Evolutionary conservation across 352 stramenopile species (phyloP).

Genomic region (Phytophthora cactorum): DNA sequence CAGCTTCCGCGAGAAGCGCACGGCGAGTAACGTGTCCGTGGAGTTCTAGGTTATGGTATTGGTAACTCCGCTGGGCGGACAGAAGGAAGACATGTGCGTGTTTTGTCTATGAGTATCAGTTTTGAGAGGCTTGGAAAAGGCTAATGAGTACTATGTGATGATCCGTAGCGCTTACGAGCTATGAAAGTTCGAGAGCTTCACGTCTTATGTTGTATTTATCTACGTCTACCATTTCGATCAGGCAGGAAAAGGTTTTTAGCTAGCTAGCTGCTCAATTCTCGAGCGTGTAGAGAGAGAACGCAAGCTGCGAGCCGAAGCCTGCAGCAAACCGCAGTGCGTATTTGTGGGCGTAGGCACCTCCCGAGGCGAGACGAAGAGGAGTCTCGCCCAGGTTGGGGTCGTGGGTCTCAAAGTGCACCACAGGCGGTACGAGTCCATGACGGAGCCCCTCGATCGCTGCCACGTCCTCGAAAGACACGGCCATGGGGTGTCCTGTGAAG

Average conservation of each 20-base stretch:
- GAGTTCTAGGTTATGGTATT: slow-evolving; percentile 55
- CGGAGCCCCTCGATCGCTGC: slow-evolving; percentile 93
- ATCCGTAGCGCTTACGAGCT: slow-evolving; percentile 3
- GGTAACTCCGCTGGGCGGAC: slow-evolving; percentile 13
- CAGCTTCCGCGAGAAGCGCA: slow-evolving; percentile 52
- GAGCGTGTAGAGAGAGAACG: slow-evolving; percentile 94
- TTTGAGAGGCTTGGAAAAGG: background rate
- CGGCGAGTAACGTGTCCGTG: slow-evolving; percentile 61
- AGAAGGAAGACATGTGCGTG: slow-evolving; percentile 15
- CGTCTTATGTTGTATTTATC: slow-evolving; percentile 21
- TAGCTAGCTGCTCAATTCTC: slow-evolving; percentile 36
- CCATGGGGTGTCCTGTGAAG: slow-evolving; percentile 97
- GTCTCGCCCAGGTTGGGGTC: slow-evolving; percentile 73
- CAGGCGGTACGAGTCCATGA: slow-evolving; percentile 83
- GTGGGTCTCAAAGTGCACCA: slow-evolving; percentile 92
- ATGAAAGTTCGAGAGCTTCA: background rate
- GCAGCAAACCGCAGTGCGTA: slow-evolving; percentile 96
- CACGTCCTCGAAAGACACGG: slow-evolving; percentile 97
- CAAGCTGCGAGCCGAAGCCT: slow-evolving; percentile 96
- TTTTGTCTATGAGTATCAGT: slow-evolving; percentile 33
- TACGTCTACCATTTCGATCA: slow-evolving; percentile 19
- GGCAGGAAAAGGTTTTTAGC: background rate
- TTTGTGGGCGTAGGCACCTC: slow-evolving; percentile 76
- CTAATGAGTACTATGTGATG: slow-evolving; percentile 18
- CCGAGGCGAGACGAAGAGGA: slow-evolving; percentile 60